phyloP scores from a whole-genome alignment of 345 rosid species.

The Cardamine chenopodiifolia region DNA sequence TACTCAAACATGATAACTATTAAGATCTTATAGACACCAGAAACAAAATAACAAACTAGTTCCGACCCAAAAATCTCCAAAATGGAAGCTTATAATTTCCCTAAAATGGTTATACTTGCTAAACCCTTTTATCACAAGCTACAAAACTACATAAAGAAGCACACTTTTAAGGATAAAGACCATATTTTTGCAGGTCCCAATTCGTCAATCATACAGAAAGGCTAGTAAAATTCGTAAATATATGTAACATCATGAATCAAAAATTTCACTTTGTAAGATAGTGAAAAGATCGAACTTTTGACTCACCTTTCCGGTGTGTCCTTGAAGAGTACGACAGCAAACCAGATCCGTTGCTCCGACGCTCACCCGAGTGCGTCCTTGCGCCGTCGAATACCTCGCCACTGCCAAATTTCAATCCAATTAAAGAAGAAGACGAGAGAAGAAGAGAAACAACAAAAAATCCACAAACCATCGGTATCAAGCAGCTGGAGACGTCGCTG shows the following conservation, averaged over 20 bases:
- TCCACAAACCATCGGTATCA: constrained; percentile 63
- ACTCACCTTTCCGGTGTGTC: constrained; percentile 90
- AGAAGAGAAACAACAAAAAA: too few relatives aligned
- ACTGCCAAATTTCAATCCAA: constrained; percentile 50
- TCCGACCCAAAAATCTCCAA: not conserved
- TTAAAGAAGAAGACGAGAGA: not conserved
- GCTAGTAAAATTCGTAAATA: not conserved
- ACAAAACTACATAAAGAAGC: constrained; percentile 16
- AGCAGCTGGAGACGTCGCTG: constrained; percentile 82
- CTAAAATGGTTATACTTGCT: not conserved
- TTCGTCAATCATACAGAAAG: constrained; percentile 1
- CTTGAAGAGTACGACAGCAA: constrained; percentile 93
- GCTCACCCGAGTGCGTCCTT: constrained; percentile 66
- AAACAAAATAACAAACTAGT: not conserved
- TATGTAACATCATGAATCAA: not conserved
- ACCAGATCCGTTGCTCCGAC: constrained; percentile 93
- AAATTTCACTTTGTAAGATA: not conserved
- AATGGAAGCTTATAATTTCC: not conserved
- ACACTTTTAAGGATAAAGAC: constrained; percentile 12
- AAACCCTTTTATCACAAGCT: constrained; percentile 10
- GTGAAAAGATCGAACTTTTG: not conserved
- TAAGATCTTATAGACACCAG: not conserved
- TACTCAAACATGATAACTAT: not conserved
- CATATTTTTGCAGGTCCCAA: not conserved
- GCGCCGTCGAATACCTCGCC: constrained; percentile 65